These are phyloP conservation scores for Termitomyces sp. DNA, from an alignment of 1,284 basidiomycete species.

Conservation along the genomic window DNA sequence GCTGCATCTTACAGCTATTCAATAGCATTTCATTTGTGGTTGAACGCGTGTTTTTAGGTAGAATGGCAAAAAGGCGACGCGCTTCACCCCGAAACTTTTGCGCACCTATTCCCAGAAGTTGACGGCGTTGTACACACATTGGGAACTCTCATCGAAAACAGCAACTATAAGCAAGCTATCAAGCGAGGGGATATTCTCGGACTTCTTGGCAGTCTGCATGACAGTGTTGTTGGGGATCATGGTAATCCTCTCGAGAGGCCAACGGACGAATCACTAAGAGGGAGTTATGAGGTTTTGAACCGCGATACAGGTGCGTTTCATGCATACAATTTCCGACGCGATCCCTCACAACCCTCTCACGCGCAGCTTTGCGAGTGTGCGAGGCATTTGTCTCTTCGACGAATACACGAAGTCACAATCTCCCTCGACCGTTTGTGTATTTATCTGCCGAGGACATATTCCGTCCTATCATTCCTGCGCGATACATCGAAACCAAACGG, in stretches of 20 bases:
- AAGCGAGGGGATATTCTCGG: constrained; percentile 52
- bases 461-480: constrained; percentile 76
- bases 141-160: constrained; percentile 85
- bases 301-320: constrained; percentile 75
- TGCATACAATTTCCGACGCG: background rate
- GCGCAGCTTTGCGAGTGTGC: constrained; percentile 66
- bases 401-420: constrained; percentile 26
- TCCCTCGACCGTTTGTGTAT: constrained; percentile 78
- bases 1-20: constrained; percentile 9
- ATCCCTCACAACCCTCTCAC: background rate
- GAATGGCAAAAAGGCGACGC: constrained; percentile 80
- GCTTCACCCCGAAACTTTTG: constrained; percentile 72
- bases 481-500: constrained; percentile 89
- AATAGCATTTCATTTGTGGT: constrained; percentile 3
- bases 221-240: constrained; percentile 28
- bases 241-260: constrained; percentile 64
- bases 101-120: constrained; percentile 57
- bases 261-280: constrained; percentile 19
- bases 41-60: constrained; percentile 44
- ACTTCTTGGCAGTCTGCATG: constrained; percentile 44
- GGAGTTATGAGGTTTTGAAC: constrained; percentile 79
- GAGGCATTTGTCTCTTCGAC: constrained; percentile 59
- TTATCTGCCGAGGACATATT: constrained; percentile 94
- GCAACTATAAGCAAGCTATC: constrained; percentile 75
- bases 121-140: constrained; percentile 90